A percentile compares a stretch with the other conserved stretches of the same genome.
phyloP scores from a whole-genome alignment of 441 rosid genomes.

The Kokia cookei region DNA sequence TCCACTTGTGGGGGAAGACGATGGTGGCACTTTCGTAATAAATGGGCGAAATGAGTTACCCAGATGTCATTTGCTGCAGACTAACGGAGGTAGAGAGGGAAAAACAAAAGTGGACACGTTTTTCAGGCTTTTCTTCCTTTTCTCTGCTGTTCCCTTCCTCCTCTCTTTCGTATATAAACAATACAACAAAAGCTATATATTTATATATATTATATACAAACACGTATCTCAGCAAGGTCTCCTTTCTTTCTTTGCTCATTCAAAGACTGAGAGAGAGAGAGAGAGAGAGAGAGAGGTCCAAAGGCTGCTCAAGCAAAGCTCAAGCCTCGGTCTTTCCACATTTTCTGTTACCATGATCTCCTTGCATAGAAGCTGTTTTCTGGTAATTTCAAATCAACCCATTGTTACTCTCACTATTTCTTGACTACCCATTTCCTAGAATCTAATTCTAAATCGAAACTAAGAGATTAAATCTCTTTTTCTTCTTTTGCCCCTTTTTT shows the following conservation, averaged over 20 bases:
- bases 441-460: background rate
- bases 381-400: constrained; percentile 36
- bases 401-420: constrained; percentile 1
- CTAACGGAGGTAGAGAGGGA: background rate
- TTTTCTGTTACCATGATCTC: constrained; percentile 48
- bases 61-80: constrained; percentile 16
- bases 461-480: background rate
- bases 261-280: background rate
- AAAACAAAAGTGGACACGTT: constrained; percentile 13
- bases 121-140: background rate
- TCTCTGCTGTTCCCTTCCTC: constrained; percentile 1
- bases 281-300: background rate
- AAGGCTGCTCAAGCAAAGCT: background rate
- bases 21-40: constrained; percentile 10
- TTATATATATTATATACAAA: background rate
- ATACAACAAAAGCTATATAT: background rate
- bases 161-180: background rate
- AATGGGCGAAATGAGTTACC: background rate
- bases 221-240: background rate
- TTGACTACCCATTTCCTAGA: constrained; percentile 1
- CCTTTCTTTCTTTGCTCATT: background rate
- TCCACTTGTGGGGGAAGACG: background rate
- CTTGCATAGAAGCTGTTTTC: constrained; percentile 33
- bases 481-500: background rate
- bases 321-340: constrained; percentile 21